Percentiles rank a stretch among this genome's conserved stretches.
These are phyloP conservation scores for Esteya vermicola DNA, from an alignment of 2,329 filamentous ascomycete genomes.

Conservation along the genomic window DNA sequence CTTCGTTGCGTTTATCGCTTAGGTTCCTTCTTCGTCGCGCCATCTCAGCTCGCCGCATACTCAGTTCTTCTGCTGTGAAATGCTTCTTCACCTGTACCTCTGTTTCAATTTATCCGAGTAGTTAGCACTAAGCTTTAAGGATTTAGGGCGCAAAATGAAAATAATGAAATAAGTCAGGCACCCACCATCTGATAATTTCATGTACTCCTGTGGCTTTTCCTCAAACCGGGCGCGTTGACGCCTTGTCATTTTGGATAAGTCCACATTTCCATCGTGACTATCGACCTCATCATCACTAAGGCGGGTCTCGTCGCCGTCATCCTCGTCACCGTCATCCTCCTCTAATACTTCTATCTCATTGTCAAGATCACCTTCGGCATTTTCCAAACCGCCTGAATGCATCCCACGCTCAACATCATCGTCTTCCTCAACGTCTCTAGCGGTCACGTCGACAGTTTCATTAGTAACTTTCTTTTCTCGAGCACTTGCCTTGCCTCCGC, in stretches of 20 bases:
- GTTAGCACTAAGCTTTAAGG: too few relatives aligned
- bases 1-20: constrained; percentile 50
- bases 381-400: constrained; percentile 20
- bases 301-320: constrained; percentile 21
- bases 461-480: too few relatives aligned
- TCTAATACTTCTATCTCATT: constrained; percentile 21
- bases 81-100: constrained; percentile 51
- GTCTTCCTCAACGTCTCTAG: constrained; percentile 29
- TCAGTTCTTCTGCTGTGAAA: constrained; percentile 47
- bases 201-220: constrained; percentile 34
- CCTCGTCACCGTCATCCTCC: constrained; percentile 27
- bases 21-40: constrained; percentile 45
- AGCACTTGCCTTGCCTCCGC: too few relatives aligned
- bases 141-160: not conserved
- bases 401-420: constrained; percentile 22
- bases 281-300: constrained; percentile 20
- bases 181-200: constrained; percentile 48
- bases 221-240: constrained; percentile 45
- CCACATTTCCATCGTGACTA: constrained; percentile 35
- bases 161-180: not conserved
- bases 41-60: constrained; percentile 49
- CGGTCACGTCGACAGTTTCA: too few relatives aligned
- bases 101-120: constrained; percentile 14
- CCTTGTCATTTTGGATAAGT: constrained; percentile 46
- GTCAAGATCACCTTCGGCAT: constrained; percentile 25